These are phyloP conservation scores for Plasmopara halstedii DNA, from an alignment of 352 stramenopile genomes.

Conservation along the genomic window DNA sequence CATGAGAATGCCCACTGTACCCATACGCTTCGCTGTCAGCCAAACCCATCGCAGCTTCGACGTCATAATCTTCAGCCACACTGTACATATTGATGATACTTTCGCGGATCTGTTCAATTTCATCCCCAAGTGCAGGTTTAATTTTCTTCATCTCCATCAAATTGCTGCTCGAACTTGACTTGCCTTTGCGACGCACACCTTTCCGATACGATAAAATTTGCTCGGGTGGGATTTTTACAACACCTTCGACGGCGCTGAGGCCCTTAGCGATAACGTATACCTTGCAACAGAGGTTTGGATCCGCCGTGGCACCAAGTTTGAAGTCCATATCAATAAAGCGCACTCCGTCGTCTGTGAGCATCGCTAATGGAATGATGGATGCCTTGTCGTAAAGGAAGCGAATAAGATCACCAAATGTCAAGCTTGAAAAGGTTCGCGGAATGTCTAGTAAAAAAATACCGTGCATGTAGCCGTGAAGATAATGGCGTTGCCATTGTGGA, in stretches of 20 bases:
- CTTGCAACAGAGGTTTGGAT: slow-evolving; percentile 75
- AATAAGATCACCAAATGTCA: slow-evolving; percentile 75
- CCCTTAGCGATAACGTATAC: slow-evolving; percentile 66
- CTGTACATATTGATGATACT: slow-evolving; percentile 51
- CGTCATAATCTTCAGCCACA: slow-evolving; percentile 21
- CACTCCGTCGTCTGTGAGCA: slow-evolving; percentile 57
- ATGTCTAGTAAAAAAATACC: slow-evolving; percentile 74
- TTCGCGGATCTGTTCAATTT: slow-evolving; percentile 52
- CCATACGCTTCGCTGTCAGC: slow-evolving; percentile 2
- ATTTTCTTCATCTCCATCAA: slow-evolving; percentile 38
- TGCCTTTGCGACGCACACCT: slow-evolving; percentile 52
- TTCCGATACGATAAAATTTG: slow-evolving; percentile 75
- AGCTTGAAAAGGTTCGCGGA: slow-evolving; percentile 63
- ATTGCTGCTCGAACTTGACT: slow-evolving; percentile 24
- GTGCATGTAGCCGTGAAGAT: slow-evolving; percentile 63
- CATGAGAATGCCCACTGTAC: slow-evolving; percentile 1
- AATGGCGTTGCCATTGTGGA: slow-evolving; percentile 57
- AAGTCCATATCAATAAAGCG: slow-evolving; percentile 73
- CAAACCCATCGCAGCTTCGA: slow-evolving; percentile 18
- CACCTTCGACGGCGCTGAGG: slow-evolving; percentile 40
- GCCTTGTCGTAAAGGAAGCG: slow-evolving; percentile 74
- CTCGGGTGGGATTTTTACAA: slow-evolving; percentile 57
- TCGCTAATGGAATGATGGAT: slow-evolving; percentile 51
- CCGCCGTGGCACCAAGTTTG: slow-evolving; percentile 61
- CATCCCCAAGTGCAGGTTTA: slow-evolving; percentile 46